These are phyloP conservation scores for Vigna unguiculata DNA, from an alignment of 306 rosid species.

Conservation along the genomic window DNA sequence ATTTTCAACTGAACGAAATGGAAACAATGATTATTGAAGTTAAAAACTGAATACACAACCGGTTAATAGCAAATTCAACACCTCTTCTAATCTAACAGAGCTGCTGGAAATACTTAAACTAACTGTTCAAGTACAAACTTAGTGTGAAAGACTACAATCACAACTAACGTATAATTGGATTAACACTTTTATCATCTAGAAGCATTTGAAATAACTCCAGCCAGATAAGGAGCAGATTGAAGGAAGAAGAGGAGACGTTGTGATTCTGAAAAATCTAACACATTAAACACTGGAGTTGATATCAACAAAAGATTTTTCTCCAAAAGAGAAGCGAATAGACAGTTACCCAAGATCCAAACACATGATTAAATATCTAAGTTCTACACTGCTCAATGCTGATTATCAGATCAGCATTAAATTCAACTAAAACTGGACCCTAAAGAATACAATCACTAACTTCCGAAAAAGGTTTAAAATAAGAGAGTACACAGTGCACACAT, in stretches of 20 bases:
- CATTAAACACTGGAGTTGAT: constrained; percentile 17
- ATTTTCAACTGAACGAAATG: constrained; percentile 49
- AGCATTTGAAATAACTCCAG: neutral
- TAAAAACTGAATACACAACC: neutral
- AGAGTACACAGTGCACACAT: neutral
- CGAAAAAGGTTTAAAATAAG: neutral
- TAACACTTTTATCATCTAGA: neutral
- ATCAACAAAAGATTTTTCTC: constrained; percentile 37
- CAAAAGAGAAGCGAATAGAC: neutral
- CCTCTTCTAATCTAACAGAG: neutral
- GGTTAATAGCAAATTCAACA: constrained; percentile 19
- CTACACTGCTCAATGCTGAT: neutral
- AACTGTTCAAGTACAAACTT: neutral
- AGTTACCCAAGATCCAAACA: neutral
- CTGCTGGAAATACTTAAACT: neutral
- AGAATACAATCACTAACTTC: constrained; percentile 2
- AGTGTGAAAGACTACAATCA: neutral
- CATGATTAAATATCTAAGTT: neutral
- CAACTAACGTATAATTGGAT: neutral
- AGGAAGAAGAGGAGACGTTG: neutral
- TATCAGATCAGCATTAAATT: constrained; percentile 39
- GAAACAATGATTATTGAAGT: neutral
- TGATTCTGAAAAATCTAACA: neutral
- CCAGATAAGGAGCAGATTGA: neutral
- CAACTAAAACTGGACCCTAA: constrained; percentile 10